A percentile compares a stretch with the other conserved stretches of the same genome.
phyloP scores from a whole-genome alignment of 495 filamentous ascomycete species.

The Penicillium cataractarum region DNA sequence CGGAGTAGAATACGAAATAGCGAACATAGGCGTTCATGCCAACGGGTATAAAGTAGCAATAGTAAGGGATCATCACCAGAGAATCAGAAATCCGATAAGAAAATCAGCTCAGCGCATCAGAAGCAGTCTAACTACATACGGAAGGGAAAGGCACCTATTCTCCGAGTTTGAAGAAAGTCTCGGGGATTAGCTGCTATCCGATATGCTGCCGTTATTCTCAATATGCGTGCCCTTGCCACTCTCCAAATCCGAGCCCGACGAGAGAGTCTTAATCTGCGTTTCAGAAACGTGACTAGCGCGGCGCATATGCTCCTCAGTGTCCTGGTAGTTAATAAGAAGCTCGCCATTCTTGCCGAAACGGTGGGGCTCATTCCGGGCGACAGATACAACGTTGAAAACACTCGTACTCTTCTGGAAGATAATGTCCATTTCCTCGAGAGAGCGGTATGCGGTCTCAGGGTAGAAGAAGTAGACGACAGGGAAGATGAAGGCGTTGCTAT shows the following conservation, averaged over 20 bases:
- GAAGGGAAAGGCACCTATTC: too few relatives aligned
- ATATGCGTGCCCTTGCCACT: conserved; percentile 31
- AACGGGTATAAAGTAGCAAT: too few relatives aligned
- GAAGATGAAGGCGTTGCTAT: conserved; percentile 66
- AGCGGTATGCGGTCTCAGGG: conserved; percentile 73
- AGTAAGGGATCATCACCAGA: too few relatives aligned
- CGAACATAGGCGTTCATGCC: too few relatives aligned
- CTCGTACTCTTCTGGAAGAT: conserved; percentile 65
- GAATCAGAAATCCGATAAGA: too few relatives aligned
- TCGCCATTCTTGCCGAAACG: conserved; percentile 73
- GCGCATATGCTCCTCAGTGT: conserved; percentile 49
- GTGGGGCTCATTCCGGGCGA: conserved; percentile 60
- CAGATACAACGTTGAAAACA: conserved; percentile 58
- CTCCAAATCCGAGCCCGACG: conserved; percentile 26
- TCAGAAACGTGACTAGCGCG: conserved; percentile 34
- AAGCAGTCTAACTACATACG: too few relatives aligned
- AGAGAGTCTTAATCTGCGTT: conserved; percentile 25
- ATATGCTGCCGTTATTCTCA: conserved; percentile 21
- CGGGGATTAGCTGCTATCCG: conserved; percentile 17
- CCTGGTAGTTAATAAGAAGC: conserved; percentile 61
- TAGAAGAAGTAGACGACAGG: conserved; percentile 76
- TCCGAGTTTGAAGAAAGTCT: too few relatives aligned
- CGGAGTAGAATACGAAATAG: too few relatives aligned
- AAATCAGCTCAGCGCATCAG: too few relatives aligned
- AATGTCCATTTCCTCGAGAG: conserved; percentile 72